Evolutionary conservation across 2,329 filamentous ascomycete species (phyloP), one percentile per base, ranked within the genome.

Genomic region (Colletotrichum caudatum): DNA sequence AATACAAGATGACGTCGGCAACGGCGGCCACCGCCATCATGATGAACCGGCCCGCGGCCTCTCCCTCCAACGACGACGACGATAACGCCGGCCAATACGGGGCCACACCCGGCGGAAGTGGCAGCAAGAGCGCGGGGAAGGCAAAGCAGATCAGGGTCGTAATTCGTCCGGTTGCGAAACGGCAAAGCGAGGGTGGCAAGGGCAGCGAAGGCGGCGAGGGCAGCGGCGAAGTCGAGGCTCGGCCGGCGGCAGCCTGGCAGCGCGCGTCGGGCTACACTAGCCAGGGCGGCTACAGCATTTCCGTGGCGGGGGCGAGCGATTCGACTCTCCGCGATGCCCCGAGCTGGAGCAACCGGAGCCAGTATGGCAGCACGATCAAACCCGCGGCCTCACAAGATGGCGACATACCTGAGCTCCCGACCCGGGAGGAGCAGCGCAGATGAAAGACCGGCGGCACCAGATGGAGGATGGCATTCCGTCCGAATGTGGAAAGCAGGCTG

Each of bases 111-210:
- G 41, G 35, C 50, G 29, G 57, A 33, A 16, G 29, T 48, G 66
- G 69, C 57, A 63, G 74, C 62, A 33, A 71, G 72, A 44, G 73
- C 64, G 54, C 74, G 11, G 72, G 74, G 44, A 71, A 76, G 39
- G 74, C 74, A 46, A 77, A 63, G 4, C 64, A 80, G 56, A 76
- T 81, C 2, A 75, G 79, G 44, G 77, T 80, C 58, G 77, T 81
- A 50, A 80, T 81, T 62, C 77, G 76, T 2, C 78, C 77, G 11
- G 69, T 76, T 11, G 75, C 72, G 33, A 72, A 70, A 14, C 61
- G 72, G 0, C 46, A 48, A 23, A 63, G 26, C 26, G 23, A 18
- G 23, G 26, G 23, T 14, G 23, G 26, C 18, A 2, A 26, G 26
- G 14, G 16, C 46, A 63, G 64, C 12, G 29, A 29, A n/a, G 14